Percentiles rank a stretch among this genome's conserved stretches.
These are phyloP conservation scores for Collybia mongolica DNA, from an alignment of 768 basidiomycete genomes.

Conservation along the genomic window DNA sequence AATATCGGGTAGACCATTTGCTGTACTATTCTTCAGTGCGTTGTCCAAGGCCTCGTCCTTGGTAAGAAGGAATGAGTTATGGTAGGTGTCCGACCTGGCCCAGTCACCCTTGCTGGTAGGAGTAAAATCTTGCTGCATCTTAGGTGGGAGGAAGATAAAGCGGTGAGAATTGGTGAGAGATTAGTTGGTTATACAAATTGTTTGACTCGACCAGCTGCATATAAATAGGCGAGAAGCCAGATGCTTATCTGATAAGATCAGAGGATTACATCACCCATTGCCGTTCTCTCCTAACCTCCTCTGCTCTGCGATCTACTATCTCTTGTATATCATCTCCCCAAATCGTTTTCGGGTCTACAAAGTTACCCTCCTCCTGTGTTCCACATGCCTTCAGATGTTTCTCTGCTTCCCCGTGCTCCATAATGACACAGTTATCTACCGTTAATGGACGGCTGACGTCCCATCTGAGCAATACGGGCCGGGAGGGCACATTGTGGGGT, in stretches of 20 bases:
- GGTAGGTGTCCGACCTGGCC: constrained; percentile 52
- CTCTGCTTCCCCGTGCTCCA: constrained; percentile 75
- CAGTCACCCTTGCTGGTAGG: constrained; percentile 34
- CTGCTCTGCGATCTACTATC: constrained; percentile 55
- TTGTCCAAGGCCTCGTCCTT: constrained; percentile 42
- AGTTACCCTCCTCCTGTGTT: constrained; percentile 18
- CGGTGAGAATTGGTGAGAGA: background rate
- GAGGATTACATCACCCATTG: constrained; percentile 46
- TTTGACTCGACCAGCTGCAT: background rate
- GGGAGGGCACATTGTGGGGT: constrained; percentile 69
- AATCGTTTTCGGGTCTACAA: constrained; percentile 46
- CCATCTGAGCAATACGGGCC: constrained; percentile 83
- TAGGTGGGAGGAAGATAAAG: background rate
- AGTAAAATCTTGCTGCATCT: constrained; percentile 8
- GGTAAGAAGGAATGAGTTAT: constrained; percentile 51
- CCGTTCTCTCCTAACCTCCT: constrained; percentile 56
- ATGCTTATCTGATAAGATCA: constrained; percentile 4
- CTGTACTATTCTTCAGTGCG: constrained; percentile 36
- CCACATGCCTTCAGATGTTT: constrained; percentile 55
- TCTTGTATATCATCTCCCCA: constrained; percentile 69
- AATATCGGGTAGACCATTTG: constrained; percentile 49
- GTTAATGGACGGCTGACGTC: constrained; percentile 60
- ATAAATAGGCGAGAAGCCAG: background rate
- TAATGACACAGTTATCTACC: constrained; percentile 83
- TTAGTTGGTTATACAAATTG: too few relatives aligned